Conservation (phyloP, 495 filamentous ascomycete species). For the Haplographium delicatum region DNA sequence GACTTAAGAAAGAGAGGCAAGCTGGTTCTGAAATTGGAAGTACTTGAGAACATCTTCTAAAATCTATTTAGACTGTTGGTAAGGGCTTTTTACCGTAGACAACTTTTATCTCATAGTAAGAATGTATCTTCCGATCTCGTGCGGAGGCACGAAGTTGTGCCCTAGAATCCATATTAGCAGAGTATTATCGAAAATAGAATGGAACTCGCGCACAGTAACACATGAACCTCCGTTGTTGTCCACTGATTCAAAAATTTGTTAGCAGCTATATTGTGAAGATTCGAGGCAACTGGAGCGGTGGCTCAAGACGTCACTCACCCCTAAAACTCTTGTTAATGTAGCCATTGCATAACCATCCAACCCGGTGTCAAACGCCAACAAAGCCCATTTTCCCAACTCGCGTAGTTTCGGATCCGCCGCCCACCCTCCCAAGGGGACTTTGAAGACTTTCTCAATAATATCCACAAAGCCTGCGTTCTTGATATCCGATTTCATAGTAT, state of each 20-base stretch:
- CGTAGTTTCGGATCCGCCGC: constrained; percentile 45
- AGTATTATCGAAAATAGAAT: background rate
- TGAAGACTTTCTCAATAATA: constrained; percentile 38
- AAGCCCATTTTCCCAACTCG: constrained; percentile 42
- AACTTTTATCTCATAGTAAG: constrained; percentile 1
- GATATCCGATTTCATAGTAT: constrained; percentile 44
- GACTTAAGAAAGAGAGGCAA: too few relatives aligned
- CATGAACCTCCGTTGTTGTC: constrained; percentile 1
- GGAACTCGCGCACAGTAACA: background rate
- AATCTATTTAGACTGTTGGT: too few relatives aligned
- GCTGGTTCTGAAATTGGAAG: too few relatives aligned
- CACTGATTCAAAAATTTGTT: background rate
- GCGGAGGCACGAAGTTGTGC: background rate
- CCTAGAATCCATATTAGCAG: background rate
- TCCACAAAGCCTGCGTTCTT: constrained; percentile 49
- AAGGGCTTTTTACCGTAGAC: constrained; percentile 3
- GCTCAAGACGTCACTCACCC: background rate
- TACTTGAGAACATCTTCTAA: too few relatives aligned
- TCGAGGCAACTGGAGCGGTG: background rate
- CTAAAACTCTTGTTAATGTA: constrained; percentile 3
- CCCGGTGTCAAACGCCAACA: constrained; percentile 34
- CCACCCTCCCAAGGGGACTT: constrained; percentile 51
- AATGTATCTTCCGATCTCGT: background rate
- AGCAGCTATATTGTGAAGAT: background rate
- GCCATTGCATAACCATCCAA: constrained; percentile 29